Evolutionary conservation across 2,329 filamentous ascomycete genomes (phyloP).

Genomic region (Rosellinia necatrix): DNA sequence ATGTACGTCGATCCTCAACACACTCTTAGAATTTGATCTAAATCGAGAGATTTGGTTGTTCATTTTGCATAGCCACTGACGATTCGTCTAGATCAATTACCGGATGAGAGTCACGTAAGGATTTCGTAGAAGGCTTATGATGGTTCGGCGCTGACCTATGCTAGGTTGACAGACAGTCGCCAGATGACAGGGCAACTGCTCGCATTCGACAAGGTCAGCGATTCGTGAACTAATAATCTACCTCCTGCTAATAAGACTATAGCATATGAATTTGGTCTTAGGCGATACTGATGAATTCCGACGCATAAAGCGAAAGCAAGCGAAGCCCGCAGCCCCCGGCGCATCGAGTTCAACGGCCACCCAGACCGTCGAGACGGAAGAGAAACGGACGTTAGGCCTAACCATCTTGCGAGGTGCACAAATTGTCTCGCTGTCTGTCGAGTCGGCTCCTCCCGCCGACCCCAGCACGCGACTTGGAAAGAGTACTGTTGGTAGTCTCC

Average conservation of each 20-base stretch:
- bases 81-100: slow-evolving; percentile 83
- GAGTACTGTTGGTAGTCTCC: slow-evolving; percentile 68
- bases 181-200: slow-evolving; percentile 99
- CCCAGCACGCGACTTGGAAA: slow-evolving; percentile 87
- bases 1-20: slow-evolving; percentile 58
- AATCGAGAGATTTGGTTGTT: slow-evolving; percentile 22
- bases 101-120: slow-evolving; percentile 86
- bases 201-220: slow-evolving; percentile 88
- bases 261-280: slow-evolving; percentile 99
- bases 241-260: slow-evolving; percentile 13
- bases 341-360: slow-evolving; percentile 60
- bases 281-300: slow-evolving; percentile 98
- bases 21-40: slow-evolving; percentile 27
- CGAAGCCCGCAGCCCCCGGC: slow-evolving; percentile 70
- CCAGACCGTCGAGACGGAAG: slow-evolving; percentile 83
- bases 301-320: slow-evolving; percentile 82
- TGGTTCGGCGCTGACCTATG: slow-evolving; percentile 20
- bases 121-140: slow-evolving; percentile 4
- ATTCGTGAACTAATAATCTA: neutral
- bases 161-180: slow-evolving; percentile 77
- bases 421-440: slow-evolving; percentile 92
- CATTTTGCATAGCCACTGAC: slow-evolving; percentile 33
- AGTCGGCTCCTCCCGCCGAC: slow-evolving; percentile 93
- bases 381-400: slow-evolving; percentile 95
- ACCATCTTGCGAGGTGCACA: slow-evolving; percentile 94